Evolutionary conservation across 768 basidiomycete genomes (phyloP), one percentile per base, ranked within the genome.

Genomic region (Dioszegia aurantiaca): DNA sequence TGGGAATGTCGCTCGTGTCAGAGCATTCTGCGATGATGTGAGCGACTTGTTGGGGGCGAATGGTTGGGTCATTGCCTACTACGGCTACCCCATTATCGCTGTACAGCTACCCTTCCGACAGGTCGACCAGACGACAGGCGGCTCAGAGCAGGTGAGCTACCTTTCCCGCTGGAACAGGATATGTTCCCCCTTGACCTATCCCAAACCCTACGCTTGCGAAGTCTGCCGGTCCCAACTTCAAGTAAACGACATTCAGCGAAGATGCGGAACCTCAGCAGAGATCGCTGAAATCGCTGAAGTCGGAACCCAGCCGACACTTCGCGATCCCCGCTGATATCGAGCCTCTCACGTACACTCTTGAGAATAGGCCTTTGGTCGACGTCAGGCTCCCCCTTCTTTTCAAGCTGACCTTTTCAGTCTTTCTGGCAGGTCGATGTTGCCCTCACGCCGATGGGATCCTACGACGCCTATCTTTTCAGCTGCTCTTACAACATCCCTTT

Each of bases 361-460:
- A n/a, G n/a, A n/a, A n/a, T n/a, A n/a, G n/a, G n/a, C n/a, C n/a
- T n/a, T n/a, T n/a, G n/a, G n/a, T n/a, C n/a, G n/a, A n/a, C n/a
- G n/a, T n/a, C n/a, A n/a, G n/a, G n/a, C n/a, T n/a, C n/a, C n/a
- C n/a, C n/a, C n/a, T n/a, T n/a, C n/a, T n/a, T n/a, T n/a, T n/a
- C n/a, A n/a, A 33, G 33, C 33, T 14, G 33, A 33, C 14, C 33
- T 47, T 14, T 16, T 21, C 37, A 53, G 51, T 36, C 36, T 27
- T 53, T 53, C 37, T 53, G 51, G 51, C 51, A 53, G 28, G 51
- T 53, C 51, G 51, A 53, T 19, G 19, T 53, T 21, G 51, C 51
- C 19, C 51, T 53, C 21, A 26, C 24, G 10, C 37, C 17, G 9
- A n/a, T n/a, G 3, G 19, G 11, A 36, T 27, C 33, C 4, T 41